phyloP scores from a whole-genome alignment of 768 basidiomycete genomes.

The Lyophyllum decastes region DNA sequence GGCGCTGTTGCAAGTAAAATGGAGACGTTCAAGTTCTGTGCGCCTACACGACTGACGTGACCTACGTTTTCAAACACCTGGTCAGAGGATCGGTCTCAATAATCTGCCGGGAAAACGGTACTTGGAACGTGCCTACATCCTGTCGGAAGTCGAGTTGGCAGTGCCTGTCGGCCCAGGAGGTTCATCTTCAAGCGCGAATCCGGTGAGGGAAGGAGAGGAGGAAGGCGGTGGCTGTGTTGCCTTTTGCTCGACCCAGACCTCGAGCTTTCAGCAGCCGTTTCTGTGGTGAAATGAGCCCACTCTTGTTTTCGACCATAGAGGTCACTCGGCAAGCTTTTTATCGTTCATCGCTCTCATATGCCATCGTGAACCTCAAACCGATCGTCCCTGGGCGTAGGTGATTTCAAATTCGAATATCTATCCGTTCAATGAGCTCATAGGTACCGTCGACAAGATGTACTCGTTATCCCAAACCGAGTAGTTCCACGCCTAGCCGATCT shows the following conservation, averaged over 20 bases:
- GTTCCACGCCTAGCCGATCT: slow-evolving; percentile 61
- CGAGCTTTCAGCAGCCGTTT: not conserved
- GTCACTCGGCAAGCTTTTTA: slow-evolving; percentile 79
- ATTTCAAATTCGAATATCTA: not conserved
- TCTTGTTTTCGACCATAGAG: slow-evolving; percentile 80
- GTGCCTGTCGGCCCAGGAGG: not conserved
- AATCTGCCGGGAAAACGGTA: not conserved
- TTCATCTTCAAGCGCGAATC: not conserved
- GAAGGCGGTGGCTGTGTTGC: slow-evolving; percentile 6
- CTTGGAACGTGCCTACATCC: not conserved
- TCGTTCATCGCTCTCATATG: slow-evolving; percentile 67
- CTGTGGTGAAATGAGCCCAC: slow-evolving; percentile 10
- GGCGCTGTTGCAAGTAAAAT: not conserved
- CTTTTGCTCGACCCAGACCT: not conserved
- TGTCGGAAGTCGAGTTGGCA: not conserved
- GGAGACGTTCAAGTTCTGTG: not conserved
- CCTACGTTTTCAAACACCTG: not conserved
- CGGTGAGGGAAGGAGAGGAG: not conserved
- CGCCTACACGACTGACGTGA: not conserved
- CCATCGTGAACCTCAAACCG: slow-evolving; percentile 94
- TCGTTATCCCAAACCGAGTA: slow-evolving; percentile 57
- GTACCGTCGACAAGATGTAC: slow-evolving; percentile 47
- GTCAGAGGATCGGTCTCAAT: not conserved
- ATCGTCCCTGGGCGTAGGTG: slow-evolving; percentile 91
- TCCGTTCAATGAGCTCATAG: not conserved